These are phyloP conservation scores for Coemansia umbellata DNA, from an alignment of 192 early-diverging fungal species.

Conservation along the genomic window DNA sequence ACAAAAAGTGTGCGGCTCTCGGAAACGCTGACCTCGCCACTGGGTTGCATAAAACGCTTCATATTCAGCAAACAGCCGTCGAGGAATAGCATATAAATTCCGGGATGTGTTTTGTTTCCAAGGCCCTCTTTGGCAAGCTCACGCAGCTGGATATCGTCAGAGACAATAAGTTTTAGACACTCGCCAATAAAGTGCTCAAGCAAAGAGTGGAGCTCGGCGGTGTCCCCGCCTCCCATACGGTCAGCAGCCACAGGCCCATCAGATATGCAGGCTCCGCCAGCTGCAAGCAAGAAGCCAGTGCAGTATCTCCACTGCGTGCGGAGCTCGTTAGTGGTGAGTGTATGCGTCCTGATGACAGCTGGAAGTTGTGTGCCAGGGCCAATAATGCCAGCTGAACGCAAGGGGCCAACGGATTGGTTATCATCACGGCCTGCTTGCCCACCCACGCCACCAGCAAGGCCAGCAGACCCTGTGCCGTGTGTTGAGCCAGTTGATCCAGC, in stretches of 20 bases:
- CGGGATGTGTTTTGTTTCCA: constrained; percentile 51
- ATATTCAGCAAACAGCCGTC: constrained; percentile 46
- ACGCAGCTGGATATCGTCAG: constrained; percentile 50
- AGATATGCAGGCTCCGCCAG: constrained; percentile 42
- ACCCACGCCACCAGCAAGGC: neutral
- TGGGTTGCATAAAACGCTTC: constrained; percentile 47
- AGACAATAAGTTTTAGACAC: constrained; percentile 49
- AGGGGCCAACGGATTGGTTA: neutral
- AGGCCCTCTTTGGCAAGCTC: constrained; percentile 50
- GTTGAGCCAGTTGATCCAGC: constrained; percentile 1
- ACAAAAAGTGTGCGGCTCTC: constrained; percentile 53
- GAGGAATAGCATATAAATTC: constrained; percentile 51
- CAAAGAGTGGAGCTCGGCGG: constrained; percentile 46
- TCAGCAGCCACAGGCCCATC: constrained; percentile 26
- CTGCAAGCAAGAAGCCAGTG: constrained; percentile 49
- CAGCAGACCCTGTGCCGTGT: neutral
- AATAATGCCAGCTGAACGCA: constrained; percentile 16
- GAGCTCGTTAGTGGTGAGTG: constrained; percentile 37
- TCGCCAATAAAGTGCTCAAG: constrained; percentile 53
- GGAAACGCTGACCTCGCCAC: constrained; percentile 48
- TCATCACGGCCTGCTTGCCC: constrained; percentile 7
- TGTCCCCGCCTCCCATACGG: constrained; percentile 41
- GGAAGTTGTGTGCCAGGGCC: constrained; percentile 44
- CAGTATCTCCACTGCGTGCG: constrained; percentile 53
- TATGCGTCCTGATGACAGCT: constrained; percentile 22